Evolutionary conservation across 768 basidiomycete species (phyloP).

Genomic region (Xerocomellus dryophilus): DNA sequence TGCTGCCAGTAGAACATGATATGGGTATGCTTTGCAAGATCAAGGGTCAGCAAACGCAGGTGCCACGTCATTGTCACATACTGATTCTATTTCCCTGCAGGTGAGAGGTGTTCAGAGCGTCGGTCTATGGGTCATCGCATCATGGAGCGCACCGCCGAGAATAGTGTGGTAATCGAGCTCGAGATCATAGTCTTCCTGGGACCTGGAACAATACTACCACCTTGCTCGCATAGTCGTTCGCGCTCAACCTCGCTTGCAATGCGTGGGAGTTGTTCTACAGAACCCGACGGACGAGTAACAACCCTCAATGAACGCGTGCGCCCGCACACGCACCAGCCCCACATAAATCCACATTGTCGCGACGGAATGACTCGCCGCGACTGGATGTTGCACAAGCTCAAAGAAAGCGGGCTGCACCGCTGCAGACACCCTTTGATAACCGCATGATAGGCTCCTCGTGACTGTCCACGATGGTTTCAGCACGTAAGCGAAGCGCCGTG

Average conservation of each 20-base stretch:
- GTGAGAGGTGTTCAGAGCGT: not conserved
- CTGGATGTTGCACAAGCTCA: not conserved
- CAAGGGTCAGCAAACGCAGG: not conserved
- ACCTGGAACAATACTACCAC: not conserved
- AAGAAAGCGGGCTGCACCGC: not conserved
- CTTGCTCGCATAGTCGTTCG: not conserved
- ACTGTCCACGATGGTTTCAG: constrained; percentile 24
- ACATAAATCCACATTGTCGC: not conserved
- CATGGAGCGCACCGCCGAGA: not conserved
- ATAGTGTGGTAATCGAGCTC: not conserved
- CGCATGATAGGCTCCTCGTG: constrained; percentile 78
- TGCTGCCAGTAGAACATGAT: constrained; percentile 69
- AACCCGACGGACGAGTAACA: not conserved
- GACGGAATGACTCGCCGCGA: not conserved
- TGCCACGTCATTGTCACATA: not conserved
- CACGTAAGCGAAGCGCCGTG: not conserved
- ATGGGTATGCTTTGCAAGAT: constrained; percentile 54
- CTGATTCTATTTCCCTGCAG: not conserved
- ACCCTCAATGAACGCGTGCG: not conserved
- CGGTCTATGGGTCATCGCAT: not conserved
- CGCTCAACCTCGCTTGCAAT: not conserved
- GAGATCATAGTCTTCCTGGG: not conserved
- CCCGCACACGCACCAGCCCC: not conserved
- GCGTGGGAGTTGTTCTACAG: not conserved
- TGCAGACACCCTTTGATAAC: constrained; percentile 16